Evolutionary conservation across 2,329 filamentous ascomycete species (phyloP), one percentile per base, ranked within the genome.

Genomic region (Talaromyces sp.): DNA sequence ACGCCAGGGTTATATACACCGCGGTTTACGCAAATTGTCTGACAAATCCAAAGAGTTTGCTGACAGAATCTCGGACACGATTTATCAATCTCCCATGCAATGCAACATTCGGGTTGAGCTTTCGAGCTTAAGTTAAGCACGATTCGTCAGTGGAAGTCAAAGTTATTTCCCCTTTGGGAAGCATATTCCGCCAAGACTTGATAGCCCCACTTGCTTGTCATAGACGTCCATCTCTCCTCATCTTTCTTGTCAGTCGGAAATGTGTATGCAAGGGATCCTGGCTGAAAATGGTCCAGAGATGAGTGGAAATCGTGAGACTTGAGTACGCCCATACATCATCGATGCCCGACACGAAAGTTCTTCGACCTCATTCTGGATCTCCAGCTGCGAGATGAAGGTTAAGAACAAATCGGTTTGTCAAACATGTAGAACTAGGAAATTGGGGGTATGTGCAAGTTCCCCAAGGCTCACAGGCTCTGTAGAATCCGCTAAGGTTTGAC

Each of bases 391-490:
- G 13, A 70, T 70, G 69, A 68, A 69, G 50, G 64, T 67, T 17
- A 70, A 68, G 25, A 62, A 66, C 27, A 49, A 60, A 39, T 66
- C 64, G 0, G 64, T 69, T 31, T 70, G 68, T 45, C 63, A 68
- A 57, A 70, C 61, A 60, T 70, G 69, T 62, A 69, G 69, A 58
- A 41, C 41, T 37, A 64, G 68, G 35, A 70, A 70, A 57, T n/a
- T 70, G 19, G 68, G 69, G n/a, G 69, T 70, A 66, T n/a, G 65
- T 35, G 17, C 59, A 5, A 19, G 1, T 41, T 19, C n/a, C 7
- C 22, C 11, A 10, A 17, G 47, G n/a, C 35, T 37, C 1, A 37
- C 11, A 37, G 7, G 35, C 17, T 37, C 11, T 11, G 31, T 27
- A n/a, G 22, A 54, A 1, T n/a, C 19, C 13, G 9, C 35, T 52